A percentile compares a stretch with the other conserved stretches of the same genome.
These are phyloP conservation scores for Debaryomyces coudertii DNA, from an alignment of 1,139 yeast genomes.

Conservation along the genomic window DNA sequence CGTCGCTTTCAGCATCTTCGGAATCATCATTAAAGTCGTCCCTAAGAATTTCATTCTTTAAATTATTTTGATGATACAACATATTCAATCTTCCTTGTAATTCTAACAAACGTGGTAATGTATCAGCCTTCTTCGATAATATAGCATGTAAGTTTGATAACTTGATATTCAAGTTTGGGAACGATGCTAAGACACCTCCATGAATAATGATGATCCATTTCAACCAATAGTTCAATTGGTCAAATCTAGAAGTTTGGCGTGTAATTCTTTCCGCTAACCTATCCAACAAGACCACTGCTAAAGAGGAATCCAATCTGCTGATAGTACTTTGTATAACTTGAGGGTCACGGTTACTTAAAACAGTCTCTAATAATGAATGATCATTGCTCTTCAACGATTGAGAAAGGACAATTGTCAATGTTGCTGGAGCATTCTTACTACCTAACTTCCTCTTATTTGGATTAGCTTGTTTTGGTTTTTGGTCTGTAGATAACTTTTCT, in stretches of 20 bases:
- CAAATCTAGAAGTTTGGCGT: conserved; percentile 64
- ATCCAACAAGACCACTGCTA: conserved; percentile 77
- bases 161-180: conserved; percentile 69
- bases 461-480: conserved; percentile 29
- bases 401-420: conserved; percentile 65
- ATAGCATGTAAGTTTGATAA: conserved; percentile 80
- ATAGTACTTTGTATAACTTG: conserved; percentile 73
- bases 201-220: conserved; percentile 91
- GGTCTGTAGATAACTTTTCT: conserved; percentile 43
- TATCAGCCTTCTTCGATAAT: conserved; percentile 69
- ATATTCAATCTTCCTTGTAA: conserved; percentile 81
- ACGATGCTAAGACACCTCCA: conserved; percentile 73
- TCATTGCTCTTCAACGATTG: conserved; percentile 77
- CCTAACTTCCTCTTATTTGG: conserved; percentile 29
- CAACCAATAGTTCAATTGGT: conserved; percentile 83
- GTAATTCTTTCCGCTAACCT: conserved; percentile 83
- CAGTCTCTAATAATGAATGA: conserved; percentile 74
- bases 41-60: conserved; percentile 58
- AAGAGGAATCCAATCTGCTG: conserved; percentile 65
- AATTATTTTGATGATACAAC: conserved; percentile 67
- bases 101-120: conserved; percentile 77
- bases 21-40: conserved; percentile 24
- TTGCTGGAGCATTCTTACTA: conserved; percentile 54
- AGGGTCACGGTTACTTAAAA: conserved; percentile 75
- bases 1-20: conserved; percentile 37